Percentiles rank a stretch among this genome's conserved stretches.
Conservation (phyloP, 1,139 yeast species). For the Sugiyamaella pinicola region DNA sequence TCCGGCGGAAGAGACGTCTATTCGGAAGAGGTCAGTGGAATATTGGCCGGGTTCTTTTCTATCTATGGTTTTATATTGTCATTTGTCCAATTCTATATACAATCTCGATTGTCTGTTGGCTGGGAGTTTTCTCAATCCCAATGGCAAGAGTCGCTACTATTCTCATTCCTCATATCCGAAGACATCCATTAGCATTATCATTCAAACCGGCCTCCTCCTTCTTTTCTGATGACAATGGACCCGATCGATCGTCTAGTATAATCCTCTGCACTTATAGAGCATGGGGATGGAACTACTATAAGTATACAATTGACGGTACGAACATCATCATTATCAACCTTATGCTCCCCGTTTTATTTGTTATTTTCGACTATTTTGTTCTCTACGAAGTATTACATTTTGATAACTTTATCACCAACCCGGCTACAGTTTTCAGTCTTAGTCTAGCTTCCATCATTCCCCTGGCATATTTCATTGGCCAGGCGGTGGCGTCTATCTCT, state of each 20-base stretch:
- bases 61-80: slow-evolving; percentile 66
- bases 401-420: slow-evolving; percentile 57
- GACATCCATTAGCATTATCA: slow-evolving; percentile 85
- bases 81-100: slow-evolving; percentile 67
- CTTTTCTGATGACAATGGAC: slow-evolving; percentile 24
- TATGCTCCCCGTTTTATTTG: slow-evolving; percentile 75
- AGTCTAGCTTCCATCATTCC: slow-evolving; percentile 88
- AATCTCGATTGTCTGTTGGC: slow-evolving; percentile 70
- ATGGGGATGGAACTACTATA: slow-evolving; percentile 88
- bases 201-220: slow-evolving; percentile 64
- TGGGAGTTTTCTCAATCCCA: slow-evolving; percentile 86
- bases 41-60: slow-evolving; percentile 77
- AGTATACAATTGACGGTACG: slow-evolving; percentile 95
- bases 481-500: slow-evolving; percentile 96
- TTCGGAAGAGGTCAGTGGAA: slow-evolving; percentile 97
- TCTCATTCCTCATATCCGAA: slow-evolving; percentile 74
- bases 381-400: slow-evolving; percentile 56
- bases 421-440: slow-evolving; percentile 63
- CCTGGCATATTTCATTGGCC: slow-evolving; percentile 94
- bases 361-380: slow-evolving; percentile 74
- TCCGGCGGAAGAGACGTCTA: slow-evolving; percentile 50
- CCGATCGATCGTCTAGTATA: slow-evolving; percentile 44
- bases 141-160: slow-evolving; percentile 78
- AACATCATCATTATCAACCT: slow-evolving; percentile 89
- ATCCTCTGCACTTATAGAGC: slow-evolving; percentile 86